Conservation (phyloP, 768 basidiomycete species). For the Naganishia antarctica region DNA sequence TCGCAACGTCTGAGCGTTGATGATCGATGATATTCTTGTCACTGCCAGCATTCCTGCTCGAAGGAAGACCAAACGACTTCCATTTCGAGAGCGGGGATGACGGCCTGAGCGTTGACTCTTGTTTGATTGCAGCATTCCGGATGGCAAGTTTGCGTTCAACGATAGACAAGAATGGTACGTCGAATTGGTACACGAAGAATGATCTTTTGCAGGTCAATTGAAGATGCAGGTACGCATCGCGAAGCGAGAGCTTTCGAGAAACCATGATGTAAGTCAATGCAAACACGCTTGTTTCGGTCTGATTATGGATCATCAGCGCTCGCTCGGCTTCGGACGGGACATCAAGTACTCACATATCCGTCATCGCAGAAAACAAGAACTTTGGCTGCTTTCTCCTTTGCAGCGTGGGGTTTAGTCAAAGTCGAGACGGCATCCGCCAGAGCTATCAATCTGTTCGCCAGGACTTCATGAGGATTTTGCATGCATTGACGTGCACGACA, state of each 20-base stretch:
- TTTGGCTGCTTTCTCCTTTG: conserved; percentile 26
- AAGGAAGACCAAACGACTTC: conserved; percentile 19
- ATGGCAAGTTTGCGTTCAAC: conserved; percentile 55
- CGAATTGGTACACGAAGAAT: conserved; percentile 86
- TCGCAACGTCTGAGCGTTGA: not conserved
- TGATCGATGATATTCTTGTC: not conserved
- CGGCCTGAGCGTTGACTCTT: not conserved
- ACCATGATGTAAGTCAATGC: conserved; percentile 83
- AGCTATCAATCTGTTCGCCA: conserved; percentile 24
- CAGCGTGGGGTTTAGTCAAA: conserved; percentile 13
- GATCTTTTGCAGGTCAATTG: conserved; percentile 60
- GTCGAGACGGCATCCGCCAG: conserved; percentile 20
- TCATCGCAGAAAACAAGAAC: conserved; percentile 46
- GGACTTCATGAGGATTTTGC: not conserved
- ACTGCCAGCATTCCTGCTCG: not conserved
- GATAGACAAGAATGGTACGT: conserved; percentile 66
- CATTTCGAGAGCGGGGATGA: conserved; percentile 26
- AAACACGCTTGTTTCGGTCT: conserved; percentile 86
- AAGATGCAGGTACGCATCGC: conserved; percentile 87
- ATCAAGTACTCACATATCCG: conserved; percentile 35
- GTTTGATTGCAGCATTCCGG: not conserved
- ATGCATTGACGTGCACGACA: conserved; percentile 21
- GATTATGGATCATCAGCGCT: not conserved
- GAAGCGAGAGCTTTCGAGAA: conserved; percentile 54
- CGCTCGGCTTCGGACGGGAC: not conserved